A percentile compares a stretch with the other conserved stretches of the same genome.
phyloP scores from a whole-genome alignment of 805 yeast genomes.

The Wickerhamomyces tratensis region DNA sequence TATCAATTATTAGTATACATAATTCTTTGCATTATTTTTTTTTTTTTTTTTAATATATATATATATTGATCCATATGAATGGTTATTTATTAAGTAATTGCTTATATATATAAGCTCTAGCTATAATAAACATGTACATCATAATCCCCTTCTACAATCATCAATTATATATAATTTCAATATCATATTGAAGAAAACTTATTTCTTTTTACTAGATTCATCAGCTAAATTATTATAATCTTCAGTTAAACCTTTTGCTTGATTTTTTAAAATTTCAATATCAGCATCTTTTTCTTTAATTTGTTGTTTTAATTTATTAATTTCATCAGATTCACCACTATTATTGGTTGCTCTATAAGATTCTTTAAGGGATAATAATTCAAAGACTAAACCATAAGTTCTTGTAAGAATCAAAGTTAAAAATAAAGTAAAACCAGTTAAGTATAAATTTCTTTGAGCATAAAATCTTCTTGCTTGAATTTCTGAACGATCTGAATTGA shows the following conservation, averaged over 20 bases:
- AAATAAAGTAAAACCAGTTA: conserved; percentile 92
- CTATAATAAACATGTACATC: too few species aligned
- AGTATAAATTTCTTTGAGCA: conserved; percentile 92
- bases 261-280: conserved; percentile 59
- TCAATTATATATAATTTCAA: too few species aligned
- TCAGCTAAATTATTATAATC: conserved; percentile 44
- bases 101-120: too few species aligned
- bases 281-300: conserved; percentile 46
- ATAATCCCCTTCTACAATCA: too few species aligned
- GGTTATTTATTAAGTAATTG: too few species aligned
- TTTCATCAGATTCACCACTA: conserved; percentile 16
- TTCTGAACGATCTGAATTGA: conserved; percentile 59
- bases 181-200: too few species aligned
- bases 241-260: conserved; percentile 52
- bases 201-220: conserved; percentile 5
- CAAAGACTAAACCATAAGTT: conserved; percentile 73
- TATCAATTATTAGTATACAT: too few species aligned
- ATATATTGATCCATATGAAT: too few species aligned
- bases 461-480: conserved; percentile 86
- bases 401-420: conserved; percentile 77
- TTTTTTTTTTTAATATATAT: too few species aligned
- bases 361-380: conserved; percentile 57
- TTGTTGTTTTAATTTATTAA: conserved; percentile 10
- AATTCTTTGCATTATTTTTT: too few species aligned
- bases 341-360: conserved; percentile 29